phyloP scores from a whole-genome alignment of 306 rosid genomes.

The Acacia melanoxylon region DNA sequence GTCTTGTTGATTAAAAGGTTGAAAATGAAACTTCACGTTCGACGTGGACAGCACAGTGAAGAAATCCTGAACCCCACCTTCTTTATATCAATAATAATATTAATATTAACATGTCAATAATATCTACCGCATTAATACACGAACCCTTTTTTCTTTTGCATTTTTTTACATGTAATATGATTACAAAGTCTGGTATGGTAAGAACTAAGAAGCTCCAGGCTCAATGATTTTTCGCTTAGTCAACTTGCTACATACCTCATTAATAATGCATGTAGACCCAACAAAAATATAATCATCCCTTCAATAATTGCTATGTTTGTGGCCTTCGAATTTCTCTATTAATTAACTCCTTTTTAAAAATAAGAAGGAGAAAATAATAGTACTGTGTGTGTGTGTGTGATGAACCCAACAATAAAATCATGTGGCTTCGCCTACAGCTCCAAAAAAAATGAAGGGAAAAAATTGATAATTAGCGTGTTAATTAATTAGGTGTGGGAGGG shows the following conservation, averaged over 20 bases:
- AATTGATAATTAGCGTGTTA: neutral
- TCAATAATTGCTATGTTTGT: slow-evolving; percentile 27
- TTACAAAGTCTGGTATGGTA: slow-evolving; percentile 16
- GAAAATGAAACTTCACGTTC: slow-evolving; percentile 2
- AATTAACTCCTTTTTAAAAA: neutral
- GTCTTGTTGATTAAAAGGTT: neutral
- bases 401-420: neutral
- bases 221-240: slow-evolving; percentile 24
- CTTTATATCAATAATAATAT: neutral
- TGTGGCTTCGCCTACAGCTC: neutral
- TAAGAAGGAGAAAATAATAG: neutral
- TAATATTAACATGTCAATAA: neutral
- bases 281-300: slow-evolving; percentile 23
- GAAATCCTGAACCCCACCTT: slow-evolving; percentile 3
- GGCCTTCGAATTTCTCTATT: neutral
- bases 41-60: slow-evolving; percentile 1
- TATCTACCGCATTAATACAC: neutral
- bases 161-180: neutral
- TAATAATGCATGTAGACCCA: slow-evolving; percentile 34
- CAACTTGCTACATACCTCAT: neutral
- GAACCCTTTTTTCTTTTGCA: neutral
- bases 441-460: neutral
- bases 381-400: neutral
- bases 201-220: slow-evolving; percentile 15
- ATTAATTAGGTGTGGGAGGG: too few species aligned